Base-by-base conservation (phyloP, 306 rosid genomes). In the Cicer pinnatifidum region DNA sequence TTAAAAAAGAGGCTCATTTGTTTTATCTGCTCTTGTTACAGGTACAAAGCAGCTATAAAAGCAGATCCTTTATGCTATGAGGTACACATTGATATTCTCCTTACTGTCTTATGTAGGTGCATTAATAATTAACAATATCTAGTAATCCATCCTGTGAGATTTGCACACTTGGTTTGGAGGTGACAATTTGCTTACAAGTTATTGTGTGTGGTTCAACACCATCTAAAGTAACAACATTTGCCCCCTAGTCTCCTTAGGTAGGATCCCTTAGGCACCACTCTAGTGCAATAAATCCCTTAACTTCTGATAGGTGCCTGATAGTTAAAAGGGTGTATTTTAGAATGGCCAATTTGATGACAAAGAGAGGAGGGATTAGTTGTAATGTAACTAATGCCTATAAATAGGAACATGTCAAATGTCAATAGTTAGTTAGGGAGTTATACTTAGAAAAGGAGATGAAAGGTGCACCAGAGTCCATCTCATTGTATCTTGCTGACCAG, bases 51-150 rank as follows among this genome's bases (percentile, higher is more conserved):
- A 73, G 97, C 99, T 67, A 84, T 94, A 71, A 94, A 87, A 81
- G 93, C 96, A 0, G 99, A 94, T 81, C 99, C 99, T 75, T 79
- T 94, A 80, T 91, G 99, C 82, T 94, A 94, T 76, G 99, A 94
- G 99, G 96, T 91, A 87, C 65, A 23, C 13, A 40, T 69, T 60
- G n/a, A 69, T 79, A 62, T 75, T 81, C 45, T 74, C 50, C 28
- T 71, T 66, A n/a, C 37, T 76, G 11, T 46, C 39, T 66, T 81
- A 50, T 64, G 4, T 67, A 23, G 51, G 64, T n/a, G 64, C 35
- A 13, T 75, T 73, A 48, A 19, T 71, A 59, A 13, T 75, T 73
- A 48, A 33, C 67, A 59, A 67, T 50, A 11, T 65, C 35, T 56
- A 19, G 64, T 56, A 8, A 64, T 68, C 53, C 3, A 15, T 57